A percentile compares a stretch with the other conserved stretches of the same genome.
phyloP scores from a whole-genome alignment of 176 grass and related monocot genomes.

The Otatea glauca region DNA sequence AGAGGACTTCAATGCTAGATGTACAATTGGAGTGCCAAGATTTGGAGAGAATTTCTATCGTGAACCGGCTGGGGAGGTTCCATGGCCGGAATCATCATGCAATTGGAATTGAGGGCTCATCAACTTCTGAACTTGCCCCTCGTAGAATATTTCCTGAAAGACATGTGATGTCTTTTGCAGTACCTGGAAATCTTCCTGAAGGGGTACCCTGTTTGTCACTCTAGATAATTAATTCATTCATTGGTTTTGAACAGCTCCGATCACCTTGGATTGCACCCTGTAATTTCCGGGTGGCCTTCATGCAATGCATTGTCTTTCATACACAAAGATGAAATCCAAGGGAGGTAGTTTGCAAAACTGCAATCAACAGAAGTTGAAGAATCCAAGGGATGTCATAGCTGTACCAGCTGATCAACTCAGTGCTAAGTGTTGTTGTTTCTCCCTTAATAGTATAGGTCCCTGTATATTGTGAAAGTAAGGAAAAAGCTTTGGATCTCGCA shows the following conservation, averaged over 20 bases:
- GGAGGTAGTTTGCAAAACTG: constrained; percentile 31
- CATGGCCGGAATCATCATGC: constrained; percentile 68
- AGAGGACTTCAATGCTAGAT: constrained; percentile 78
- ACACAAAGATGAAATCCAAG: constrained; percentile 45
- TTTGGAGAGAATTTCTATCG: constrained; percentile 85
- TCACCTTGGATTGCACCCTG: constrained; percentile 19
- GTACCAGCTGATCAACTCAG: constrained; percentile 59
- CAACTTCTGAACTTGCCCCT: constrained; percentile 47
- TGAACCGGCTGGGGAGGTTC: constrained; percentile 85
- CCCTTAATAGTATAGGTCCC: constrained; percentile 65
- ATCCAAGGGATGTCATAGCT: neutral
- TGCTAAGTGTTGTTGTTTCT: constrained; percentile 53
- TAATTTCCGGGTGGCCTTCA: constrained; percentile 25
- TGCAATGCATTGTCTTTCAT: constrained; percentile 52
- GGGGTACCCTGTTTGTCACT: constrained; percentile 64
- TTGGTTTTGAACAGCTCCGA: constrained; percentile 31
- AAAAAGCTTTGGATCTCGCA: constrained; percentile 51
- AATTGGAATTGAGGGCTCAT: constrained; percentile 54
- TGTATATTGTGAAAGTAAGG: constrained; percentile 82
- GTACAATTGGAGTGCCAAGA: constrained; percentile 90
- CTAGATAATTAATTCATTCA: constrained; percentile 55
- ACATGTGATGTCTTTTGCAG: constrained; percentile 68
- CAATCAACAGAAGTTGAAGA: constrained; percentile 25
- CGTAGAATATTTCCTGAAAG: constrained; percentile 70
- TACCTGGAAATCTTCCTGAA: constrained; percentile 81